A percentile compares a stretch with the other conserved stretches of the same genome.
These are phyloP conservation scores for Neospermospora avenae DNA, from an alignment of 2,329 filamentous ascomycete genomes.

Conservation along the genomic window DNA sequence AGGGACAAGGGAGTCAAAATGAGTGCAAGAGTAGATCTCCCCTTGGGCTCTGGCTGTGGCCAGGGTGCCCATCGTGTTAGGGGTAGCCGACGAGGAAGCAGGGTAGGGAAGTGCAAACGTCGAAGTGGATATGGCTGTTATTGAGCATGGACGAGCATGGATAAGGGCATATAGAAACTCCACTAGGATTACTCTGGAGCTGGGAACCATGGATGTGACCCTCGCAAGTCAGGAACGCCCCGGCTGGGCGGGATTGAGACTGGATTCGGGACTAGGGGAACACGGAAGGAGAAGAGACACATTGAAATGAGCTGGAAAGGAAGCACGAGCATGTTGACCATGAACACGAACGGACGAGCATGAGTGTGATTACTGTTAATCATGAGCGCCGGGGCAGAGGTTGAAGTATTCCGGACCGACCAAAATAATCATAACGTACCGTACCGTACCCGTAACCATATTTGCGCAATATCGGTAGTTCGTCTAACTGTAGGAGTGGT, in stretches of 20 bases:
- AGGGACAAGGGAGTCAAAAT: conserved; percentile 19
- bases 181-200: neutral
- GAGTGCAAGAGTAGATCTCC: conserved; percentile 18
- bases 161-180: neutral
- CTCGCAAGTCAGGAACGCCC: neutral
- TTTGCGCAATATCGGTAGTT: neutral
- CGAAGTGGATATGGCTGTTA: neutral
- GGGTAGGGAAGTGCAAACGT: neutral
- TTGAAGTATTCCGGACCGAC: neutral
- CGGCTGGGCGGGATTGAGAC: conserved; percentile 22
- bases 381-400: neutral
- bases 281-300: conserved; percentile 27
- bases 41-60: conserved; percentile 11
- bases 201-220: neutral
- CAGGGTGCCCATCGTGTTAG: neutral
- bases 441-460: neutral
- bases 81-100: neutral
- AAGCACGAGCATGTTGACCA: neutral
- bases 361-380: too few species aligned
- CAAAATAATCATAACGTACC: neutral
- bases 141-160: neutral
- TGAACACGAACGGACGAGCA: neutral
- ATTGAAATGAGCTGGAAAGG: conserved; percentile 25
- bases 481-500: conserved; percentile 1
- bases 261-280: conserved; percentile 28